A percentile compares a stretch with the other conserved stretches of the same genome.
phyloP scores from a whole-genome alignment of 2,329 filamentous ascomycete genomes.

The Alternaria brassicicola region DNA sequence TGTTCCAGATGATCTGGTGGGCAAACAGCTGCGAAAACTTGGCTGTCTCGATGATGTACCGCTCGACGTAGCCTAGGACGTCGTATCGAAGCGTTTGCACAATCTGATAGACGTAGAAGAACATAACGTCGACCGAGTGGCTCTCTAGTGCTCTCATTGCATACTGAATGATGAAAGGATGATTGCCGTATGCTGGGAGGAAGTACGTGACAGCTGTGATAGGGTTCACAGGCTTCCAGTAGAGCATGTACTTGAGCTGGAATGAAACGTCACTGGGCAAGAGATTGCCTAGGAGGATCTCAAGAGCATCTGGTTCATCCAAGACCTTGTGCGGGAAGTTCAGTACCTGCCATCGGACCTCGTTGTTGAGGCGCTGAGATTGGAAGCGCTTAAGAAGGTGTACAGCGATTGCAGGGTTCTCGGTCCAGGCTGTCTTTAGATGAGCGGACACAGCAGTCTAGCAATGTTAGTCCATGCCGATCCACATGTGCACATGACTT shows the following conservation, averaged over 20 bases:
- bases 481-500: slow-evolving; percentile 10
- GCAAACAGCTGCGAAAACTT: slow-evolving; percentile 98
- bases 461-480: slow-evolving; percentile 16
- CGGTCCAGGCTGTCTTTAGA: slow-evolving; percentile 82
- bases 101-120: slow-evolving; percentile 98
- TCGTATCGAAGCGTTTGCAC: slow-evolving; percentile 96
- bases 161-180: slow-evolving; percentile 94
- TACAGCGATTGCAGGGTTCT: slow-evolving; percentile 85
- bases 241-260: slow-evolving; percentile 91
- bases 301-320: slow-evolving; percentile 79
- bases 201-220: slow-evolving; percentile 94
- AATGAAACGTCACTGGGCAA: slow-evolving; percentile 80
- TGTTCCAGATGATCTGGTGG: slow-evolving; percentile 99
- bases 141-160: slow-evolving; percentile 94
- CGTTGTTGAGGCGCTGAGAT: slow-evolving; percentile 71
- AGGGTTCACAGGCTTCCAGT: slow-evolving; percentile 91
- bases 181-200: slow-evolving; percentile 84
- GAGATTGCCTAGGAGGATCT: slow-evolving; percentile 77
- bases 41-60: slow-evolving; percentile 95
- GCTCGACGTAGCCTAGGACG: slow-evolving; percentile 88
- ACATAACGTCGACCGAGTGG: slow-evolving; percentile 94
- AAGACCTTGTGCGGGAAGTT: slow-evolving; percentile 85
- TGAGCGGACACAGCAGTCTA: slow-evolving; percentile 66
- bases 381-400: slow-evolving; percentile 82
- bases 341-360: slow-evolving; percentile 79